Evolutionary conservation across 306 rosid species (phyloP), one percentile per base, ranked within the genome.

Genomic region (Cyamopsis tetragonoloba): DNA sequence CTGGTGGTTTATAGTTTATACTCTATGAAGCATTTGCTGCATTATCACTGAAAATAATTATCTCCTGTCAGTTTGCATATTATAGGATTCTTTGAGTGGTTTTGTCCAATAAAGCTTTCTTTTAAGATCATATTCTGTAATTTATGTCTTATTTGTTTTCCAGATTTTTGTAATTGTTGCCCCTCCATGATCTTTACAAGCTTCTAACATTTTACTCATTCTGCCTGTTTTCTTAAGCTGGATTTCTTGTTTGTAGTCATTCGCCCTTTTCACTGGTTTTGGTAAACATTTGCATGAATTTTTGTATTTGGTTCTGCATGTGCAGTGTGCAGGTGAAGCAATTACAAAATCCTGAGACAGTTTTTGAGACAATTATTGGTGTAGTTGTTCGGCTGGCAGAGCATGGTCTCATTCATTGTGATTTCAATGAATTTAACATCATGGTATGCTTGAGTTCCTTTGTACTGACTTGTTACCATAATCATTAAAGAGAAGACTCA

Each of bases 361-460:
- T 87, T 83, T 89, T 93, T 73, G 95, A 89, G 75, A 83, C 86
- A 42, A 87, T 89, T 73, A 41, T 89, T 64, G 91, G 89, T 43
- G 68, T 84, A 46, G 85, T 89, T 68, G 83, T 89, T 81, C 88
- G 88, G 57, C 71, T 89, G 48, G 98, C 98, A 7, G 96, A 92
- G 51, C 87, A 89, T 63, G 97, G 98, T 63, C 91, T 92, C 69
- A 92, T 92, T 73, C 98, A 92, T 71, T 92, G 98, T 20, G 98
- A 92, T 83, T 92, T 89, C 67, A 92, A 92, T 63, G 96, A 92
- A 62, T 92, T 92, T 74, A 92, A 92, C 81, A 84, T 92, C 73
- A 87, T 92, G 96, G 98, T 92, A 86, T 59, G 77, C 46, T 59
- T 28, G 8, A 70, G 39, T 77, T 53, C 47, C 32, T 26, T n/a